Evolutionary conservation across 2,329 filamentous ascomycete species (phyloP).

Genomic region (Xylariaceae sp.): DNA sequence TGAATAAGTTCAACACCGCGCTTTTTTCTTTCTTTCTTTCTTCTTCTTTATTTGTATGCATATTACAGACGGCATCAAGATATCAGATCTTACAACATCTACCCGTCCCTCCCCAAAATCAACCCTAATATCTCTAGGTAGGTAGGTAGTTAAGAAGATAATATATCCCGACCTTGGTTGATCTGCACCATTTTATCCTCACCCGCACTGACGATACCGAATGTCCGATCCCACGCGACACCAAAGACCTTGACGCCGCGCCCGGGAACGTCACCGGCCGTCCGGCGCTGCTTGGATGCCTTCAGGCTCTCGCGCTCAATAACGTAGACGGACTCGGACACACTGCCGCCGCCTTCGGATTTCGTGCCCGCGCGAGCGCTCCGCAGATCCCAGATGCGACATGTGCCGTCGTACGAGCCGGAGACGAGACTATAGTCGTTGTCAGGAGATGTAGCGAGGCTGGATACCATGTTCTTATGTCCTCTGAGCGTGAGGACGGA

Average conservation of each 20-base stretch:
- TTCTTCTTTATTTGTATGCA: too few species aligned
- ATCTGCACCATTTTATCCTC: slow-evolving; percentile 95
- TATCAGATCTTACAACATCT: too few species aligned
- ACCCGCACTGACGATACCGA: slow-evolving; percentile 85
- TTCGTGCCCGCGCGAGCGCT: slow-evolving; percentile 55
- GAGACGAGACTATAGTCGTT: slow-evolving; percentile 81
- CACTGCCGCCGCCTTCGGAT: slow-evolving; percentile 55
- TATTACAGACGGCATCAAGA: too few species aligned
- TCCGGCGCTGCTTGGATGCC: slow-evolving; percentile 51
- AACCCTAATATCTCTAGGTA: neutral
- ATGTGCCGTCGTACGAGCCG: slow-evolving; percentile 87
- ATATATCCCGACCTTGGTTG: slow-evolving; percentile 60
- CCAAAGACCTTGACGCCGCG: slow-evolving; percentile 87
- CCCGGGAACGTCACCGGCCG: slow-evolving; percentile 50
- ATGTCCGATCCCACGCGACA: slow-evolving; percentile 76
- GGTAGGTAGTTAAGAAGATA: slow-evolving; percentile 25
- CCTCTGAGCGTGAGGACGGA: slow-evolving; percentile 87
- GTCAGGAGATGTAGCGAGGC: slow-evolving; percentile 47
- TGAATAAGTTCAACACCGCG: too few species aligned
- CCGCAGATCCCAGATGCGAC: slow-evolving; percentile 88
- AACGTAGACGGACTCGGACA: slow-evolving; percentile 68
- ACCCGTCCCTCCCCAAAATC: neutral
- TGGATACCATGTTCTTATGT: slow-evolving; percentile 68
- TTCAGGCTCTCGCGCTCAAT: slow-evolving; percentile 70
- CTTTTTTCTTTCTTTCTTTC: too few species aligned